Base-by-base conservation (phyloP, 345 rosid species). In the Salix udensis region DNA sequence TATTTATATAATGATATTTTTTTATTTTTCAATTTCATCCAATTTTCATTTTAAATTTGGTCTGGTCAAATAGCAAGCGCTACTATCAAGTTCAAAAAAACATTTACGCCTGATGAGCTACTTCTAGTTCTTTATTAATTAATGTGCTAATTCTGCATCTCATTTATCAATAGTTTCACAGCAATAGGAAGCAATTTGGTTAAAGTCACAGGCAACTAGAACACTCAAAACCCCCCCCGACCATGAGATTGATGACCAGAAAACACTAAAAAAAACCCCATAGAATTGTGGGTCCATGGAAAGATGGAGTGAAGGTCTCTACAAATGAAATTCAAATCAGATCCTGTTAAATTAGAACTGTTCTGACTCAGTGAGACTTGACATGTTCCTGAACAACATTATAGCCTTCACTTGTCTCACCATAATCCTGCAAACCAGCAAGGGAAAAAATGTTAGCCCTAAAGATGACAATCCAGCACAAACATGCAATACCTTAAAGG, bases 321-420 rank as follows among this genome's bases (percentile, higher is more conserved):
- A 73, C 55, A 24, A 36, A 60, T 60, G 15, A 42, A 74, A 40
- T 65, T 11, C 62, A 74, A 65, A n/a, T 74, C 71, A 48, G 37
- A 31, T 21, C 40, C 36, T 34, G 34, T 21, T 6, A 26, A 21
- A 53, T 16, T 64, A 21, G 37, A 34, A n/a, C 71, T 52, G 36
- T 4, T 31, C n/a, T 21, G 36, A 15, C 65, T 75, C 77, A 75
- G 71, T 66, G 64, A 48, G 77, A 34, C 70, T 77, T 77, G 70
- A 77, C 50, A 64, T 77, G 74, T 70, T 70, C 74, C 34, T 77
- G 70, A 61, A 77, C 79, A 70, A 77, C 74, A 46, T 77, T 77
- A 70, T 70, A 74, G 34, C 79, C 79, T 34, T 77, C 79, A 30
- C 74, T 77, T 42, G 71, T 68, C 74, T 77, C 79, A 4, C 74